Evolutionary conservation across 768 basidiomycete species (phyloP), one percentile per base, ranked within the genome.

Genomic region (Sporobolomyces pararoseus): DNA sequence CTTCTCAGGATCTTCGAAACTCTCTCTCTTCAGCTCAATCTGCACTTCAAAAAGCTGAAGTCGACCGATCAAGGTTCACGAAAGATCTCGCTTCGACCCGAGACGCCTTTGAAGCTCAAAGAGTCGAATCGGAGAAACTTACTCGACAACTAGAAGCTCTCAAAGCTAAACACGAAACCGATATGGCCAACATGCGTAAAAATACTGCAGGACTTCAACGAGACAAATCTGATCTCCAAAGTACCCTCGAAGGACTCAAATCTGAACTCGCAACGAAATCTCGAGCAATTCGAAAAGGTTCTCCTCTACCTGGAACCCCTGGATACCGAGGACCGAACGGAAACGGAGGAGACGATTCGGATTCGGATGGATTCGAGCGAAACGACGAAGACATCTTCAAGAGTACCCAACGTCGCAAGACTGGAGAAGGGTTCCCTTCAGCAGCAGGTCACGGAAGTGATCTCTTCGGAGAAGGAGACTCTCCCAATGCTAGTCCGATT

Each of bases 141-240:
- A 9, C 69, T 4, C 39, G 32, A 3, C 57, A 83, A 7, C 80
- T 88, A 27, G 86, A 87, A 53, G 89, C 91, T 60, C 82, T 91
- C 78, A 91, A 89, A 78, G 84, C 85, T 62, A 94, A 92, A 79
- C 93, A 97, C 77, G 95, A 98, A 81, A 91, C 92, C 19, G 92
- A 96, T 71, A 85, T 97, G 66, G 96, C 95, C 4, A 88, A 90
- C 69, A 89, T 91, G 75, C 85, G 93, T 54, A 90, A 90, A 79
- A 86, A 88, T 63, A 87, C 89, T 2, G 94, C 94, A 1, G 87
- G 89, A 31, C 83, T 97, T 31, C 87, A 88, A 75, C 85, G 95
- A 71, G 96, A 99, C 79, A 95, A 94, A 82, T 88, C 86, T 32
- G 95, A 99, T 75, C 82, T 99, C 47, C 89, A 94, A 78, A 85